These are phyloP conservation scores for Xylaria digitata DNA, from an alignment of 2,329 filamentous ascomycete species.

Conservation along the genomic window DNA sequence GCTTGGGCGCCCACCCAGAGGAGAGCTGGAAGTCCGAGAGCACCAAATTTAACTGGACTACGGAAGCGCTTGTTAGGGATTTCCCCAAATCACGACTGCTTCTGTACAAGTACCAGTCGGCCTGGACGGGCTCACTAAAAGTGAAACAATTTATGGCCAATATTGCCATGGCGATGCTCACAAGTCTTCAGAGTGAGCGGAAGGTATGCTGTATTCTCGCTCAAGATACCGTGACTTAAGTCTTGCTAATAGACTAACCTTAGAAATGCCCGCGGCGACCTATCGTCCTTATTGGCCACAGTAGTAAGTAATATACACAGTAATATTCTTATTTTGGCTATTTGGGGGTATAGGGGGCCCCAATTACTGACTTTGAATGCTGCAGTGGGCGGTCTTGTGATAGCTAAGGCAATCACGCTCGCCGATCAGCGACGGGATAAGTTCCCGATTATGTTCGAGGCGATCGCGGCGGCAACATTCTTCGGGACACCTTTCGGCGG, in stretches of 20 bases:
- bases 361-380: slow-evolving; percentile 8
- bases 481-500: slow-evolving; percentile 58
- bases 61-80: slow-evolving; percentile 53
- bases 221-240: not conserved
- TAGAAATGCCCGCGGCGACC: slow-evolving; percentile 51
- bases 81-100: slow-evolving; percentile 56
- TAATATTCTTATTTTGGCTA: not conserved
- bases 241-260: slow-evolving; percentile 22
- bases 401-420: slow-evolving; percentile 55
- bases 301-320: slow-evolving; percentile 41
- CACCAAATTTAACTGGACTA: slow-evolving; percentile 57
- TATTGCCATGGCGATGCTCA: slow-evolving; percentile 53
- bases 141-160: slow-evolving; percentile 57
- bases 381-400: slow-evolving; percentile 56
- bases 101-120: slow-evolving; percentile 57
- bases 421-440: slow-evolving; percentile 52
- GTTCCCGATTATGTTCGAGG: slow-evolving; percentile 56
- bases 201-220: slow-evolving; percentile 44
- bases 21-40: slow-evolving; percentile 55
- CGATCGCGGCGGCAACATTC: slow-evolving; percentile 54
- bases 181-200: slow-evolving; percentile 51
- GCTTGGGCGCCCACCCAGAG: slow-evolving; percentile 54
- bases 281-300: slow-evolving; percentile 57
- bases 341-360: not conserved
- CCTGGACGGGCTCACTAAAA: slow-evolving; percentile 55